phyloP scores from a whole-genome alignment of 108 stramenopile genomes.

The Cyclostephanos invisitatus region DNA sequence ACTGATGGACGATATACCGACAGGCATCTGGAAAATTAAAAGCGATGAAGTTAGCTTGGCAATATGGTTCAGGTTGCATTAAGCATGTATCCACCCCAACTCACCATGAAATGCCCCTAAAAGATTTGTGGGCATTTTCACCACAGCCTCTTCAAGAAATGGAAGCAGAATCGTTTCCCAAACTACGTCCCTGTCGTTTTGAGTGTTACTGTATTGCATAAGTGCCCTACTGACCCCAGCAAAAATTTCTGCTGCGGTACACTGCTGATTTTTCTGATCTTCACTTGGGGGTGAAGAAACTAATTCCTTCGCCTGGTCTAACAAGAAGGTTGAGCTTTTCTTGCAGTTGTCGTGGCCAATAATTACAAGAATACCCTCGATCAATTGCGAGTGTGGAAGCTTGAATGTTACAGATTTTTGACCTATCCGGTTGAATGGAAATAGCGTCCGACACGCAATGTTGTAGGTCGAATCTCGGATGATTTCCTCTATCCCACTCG shows the following conservation, averaged over 20 bases:
- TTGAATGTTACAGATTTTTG: conserved; percentile 80
- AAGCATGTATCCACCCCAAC: not conserved
- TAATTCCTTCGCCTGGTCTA: conserved; percentile 66
- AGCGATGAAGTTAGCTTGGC: not conserved
- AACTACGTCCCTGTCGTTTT: conserved; percentile 28
- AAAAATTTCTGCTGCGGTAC: conserved; percentile 86
- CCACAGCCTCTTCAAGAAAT: conserved; percentile 76
- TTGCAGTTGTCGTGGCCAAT: conserved; percentile 47
- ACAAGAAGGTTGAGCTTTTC: conserved; percentile 49
- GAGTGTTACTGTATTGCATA: conserved; percentile 32
- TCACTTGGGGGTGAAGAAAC: conserved; percentile 81
- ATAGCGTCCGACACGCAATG: conserved; percentile 70
- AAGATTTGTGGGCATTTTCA: conserved; percentile 70
- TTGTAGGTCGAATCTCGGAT: conserved; percentile 77
- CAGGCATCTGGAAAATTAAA: conserved; percentile 46
- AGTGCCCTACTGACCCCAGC: conserved; percentile 72
- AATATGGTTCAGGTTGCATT: not conserved
- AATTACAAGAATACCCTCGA: conserved; percentile 56
- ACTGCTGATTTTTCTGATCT: conserved; percentile 86
- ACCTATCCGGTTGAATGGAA: conserved; percentile 83
- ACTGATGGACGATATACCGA: conserved; percentile 74
- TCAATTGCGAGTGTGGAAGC: conserved; percentile 73
- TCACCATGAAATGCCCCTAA: conserved; percentile 67
- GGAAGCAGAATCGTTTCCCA: conserved; percentile 74
- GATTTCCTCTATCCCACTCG: conserved; percentile 82